Evolutionary conservation across 768 basidiomycete species (phyloP).

Genomic region (Podaxis sp.): DNA sequence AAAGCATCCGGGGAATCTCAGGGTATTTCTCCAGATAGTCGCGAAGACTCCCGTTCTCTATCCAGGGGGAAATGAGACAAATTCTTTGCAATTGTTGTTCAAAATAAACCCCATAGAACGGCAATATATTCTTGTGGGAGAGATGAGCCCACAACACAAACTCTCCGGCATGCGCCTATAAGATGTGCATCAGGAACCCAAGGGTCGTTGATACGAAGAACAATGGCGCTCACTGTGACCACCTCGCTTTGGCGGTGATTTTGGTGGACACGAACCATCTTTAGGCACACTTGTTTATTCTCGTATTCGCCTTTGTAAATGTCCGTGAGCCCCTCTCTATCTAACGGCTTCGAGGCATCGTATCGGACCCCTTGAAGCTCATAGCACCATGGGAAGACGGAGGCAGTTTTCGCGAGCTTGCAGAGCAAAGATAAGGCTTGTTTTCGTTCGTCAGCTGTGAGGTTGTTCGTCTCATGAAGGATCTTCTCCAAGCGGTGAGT

Average conservation of each 20-base stretch:
- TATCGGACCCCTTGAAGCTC: not conserved
- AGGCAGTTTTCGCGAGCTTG: not conserved
- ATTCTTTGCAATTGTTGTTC: slow-evolving; percentile 3
- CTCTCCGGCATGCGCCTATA: slow-evolving; percentile 18
- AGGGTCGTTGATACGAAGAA: no score
- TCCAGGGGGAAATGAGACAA: slow-evolving; percentile 23
- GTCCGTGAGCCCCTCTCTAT: not conserved
- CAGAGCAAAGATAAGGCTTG: not conserved
- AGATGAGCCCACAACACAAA: slow-evolving; percentile 34
- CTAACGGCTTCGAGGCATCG: not conserved
- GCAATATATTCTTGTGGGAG: slow-evolving; percentile 33
- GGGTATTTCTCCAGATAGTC: slow-evolving; percentile 17
- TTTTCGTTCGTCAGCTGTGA: not conserved
- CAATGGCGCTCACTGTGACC: no score
- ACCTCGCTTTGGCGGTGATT: no score
- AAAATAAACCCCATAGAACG: slow-evolving; percentile 32
- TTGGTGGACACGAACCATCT: slow-evolving; percentile 7
- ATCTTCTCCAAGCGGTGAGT: no score
- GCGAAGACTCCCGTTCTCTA: slow-evolving; percentile 20
- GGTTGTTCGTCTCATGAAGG: no score
- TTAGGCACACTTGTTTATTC: not conserved
- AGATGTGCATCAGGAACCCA: no score
- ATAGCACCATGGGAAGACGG: not conserved
- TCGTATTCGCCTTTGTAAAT: not conserved
- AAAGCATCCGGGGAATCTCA: slow-evolving; percentile 9